Conservation (phyloP, 208 protist genomes). For the Acanthamoeba triangularis region DNA sequence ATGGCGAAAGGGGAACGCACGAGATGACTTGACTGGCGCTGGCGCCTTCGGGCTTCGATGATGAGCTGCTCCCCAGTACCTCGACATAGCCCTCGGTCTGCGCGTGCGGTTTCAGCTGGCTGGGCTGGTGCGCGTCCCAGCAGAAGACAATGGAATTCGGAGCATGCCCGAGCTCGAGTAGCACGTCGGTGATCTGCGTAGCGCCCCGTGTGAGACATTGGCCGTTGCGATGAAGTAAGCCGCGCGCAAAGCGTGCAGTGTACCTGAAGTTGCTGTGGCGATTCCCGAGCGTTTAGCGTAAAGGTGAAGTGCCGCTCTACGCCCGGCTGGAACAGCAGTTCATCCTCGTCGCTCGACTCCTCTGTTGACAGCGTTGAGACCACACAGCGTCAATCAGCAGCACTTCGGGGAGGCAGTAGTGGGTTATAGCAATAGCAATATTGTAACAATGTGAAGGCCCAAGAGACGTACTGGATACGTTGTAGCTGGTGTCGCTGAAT, state of each 20-base stretch:
- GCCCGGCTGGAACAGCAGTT: not conserved
- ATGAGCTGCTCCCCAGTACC: not conserved
- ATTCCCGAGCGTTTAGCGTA: not conserved
- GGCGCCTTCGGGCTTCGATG: not conserved
- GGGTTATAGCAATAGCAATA: too few relatives aligned
- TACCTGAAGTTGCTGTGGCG: not conserved
- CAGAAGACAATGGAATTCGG: not conserved
- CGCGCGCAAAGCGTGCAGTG: not conserved
- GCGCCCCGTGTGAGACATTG: not conserved
- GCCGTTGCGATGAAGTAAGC: too few relatives aligned
- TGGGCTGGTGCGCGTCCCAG: not conserved
- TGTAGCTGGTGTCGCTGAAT: conserved; percentile 6
- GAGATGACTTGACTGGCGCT: not conserved
- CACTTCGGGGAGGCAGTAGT: not conserved
- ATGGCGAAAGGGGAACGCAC: not conserved
- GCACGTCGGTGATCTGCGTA: not conserved
- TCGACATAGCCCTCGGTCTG: not conserved
- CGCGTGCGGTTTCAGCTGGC: not conserved
- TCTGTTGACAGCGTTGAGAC: not conserved
- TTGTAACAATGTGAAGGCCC: too few relatives aligned
- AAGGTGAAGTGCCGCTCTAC: not conserved
- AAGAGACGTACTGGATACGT: not conserved
- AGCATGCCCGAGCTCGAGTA: conserved; percentile 10
- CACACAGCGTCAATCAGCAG: not conserved
- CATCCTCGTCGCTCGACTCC: not conserved